Conservation (phyloP, 2,329 filamentous ascomycete species). For the Monosporascus sp. region DNA sequence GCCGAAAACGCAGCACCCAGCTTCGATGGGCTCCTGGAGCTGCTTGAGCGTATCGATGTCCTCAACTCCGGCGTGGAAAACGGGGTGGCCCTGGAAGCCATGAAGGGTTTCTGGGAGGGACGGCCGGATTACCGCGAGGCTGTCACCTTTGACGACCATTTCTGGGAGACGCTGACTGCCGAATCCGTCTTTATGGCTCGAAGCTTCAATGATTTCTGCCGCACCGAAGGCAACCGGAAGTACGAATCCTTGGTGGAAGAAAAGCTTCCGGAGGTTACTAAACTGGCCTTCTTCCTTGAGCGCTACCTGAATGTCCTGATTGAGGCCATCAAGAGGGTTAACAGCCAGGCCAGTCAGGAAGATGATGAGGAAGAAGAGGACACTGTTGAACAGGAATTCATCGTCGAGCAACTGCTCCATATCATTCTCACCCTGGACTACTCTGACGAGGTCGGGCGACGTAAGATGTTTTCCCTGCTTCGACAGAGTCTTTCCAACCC, state of each 20-base stretch:
- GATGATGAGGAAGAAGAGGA: slow-evolving; percentile 70
- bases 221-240: slow-evolving; percentile 65
- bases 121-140: slow-evolving; percentile 75
- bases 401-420: slow-evolving; percentile 89
- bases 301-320: slow-evolving; percentile 68
- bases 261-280: slow-evolving; percentile 91
- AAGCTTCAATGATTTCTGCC: slow-evolving; percentile 92
- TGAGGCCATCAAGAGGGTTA: slow-evolving; percentile 54
- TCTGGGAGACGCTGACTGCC: slow-evolving; percentile 75
- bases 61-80: slow-evolving; percentile 85
- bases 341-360: slow-evolving; percentile 48
- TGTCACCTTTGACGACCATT: slow-evolving; percentile 65
- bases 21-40: slow-evolving; percentile 78
- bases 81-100: slow-evolving; percentile 86
- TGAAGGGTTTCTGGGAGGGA: slow-evolving; percentile 94
- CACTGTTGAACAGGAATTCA: slow-evolving; percentile 85
- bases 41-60: slow-evolving; percentile 90
- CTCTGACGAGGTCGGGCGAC: slow-evolving; percentile 89
- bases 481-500: slow-evolving; percentile 80
- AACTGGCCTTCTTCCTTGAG: slow-evolving; percentile 80
- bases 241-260: slow-evolving; percentile 76
- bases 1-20: slow-evolving; percentile 57
- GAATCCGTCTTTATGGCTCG: slow-evolving; percentile 87
- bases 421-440: slow-evolving; percentile 92
- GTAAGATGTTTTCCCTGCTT: slow-evolving; percentile 92